Evolutionary conservation across 371 early-diverging fungal species (phyloP).

Genomic region (Rhizomucor pusillus): DNA sequence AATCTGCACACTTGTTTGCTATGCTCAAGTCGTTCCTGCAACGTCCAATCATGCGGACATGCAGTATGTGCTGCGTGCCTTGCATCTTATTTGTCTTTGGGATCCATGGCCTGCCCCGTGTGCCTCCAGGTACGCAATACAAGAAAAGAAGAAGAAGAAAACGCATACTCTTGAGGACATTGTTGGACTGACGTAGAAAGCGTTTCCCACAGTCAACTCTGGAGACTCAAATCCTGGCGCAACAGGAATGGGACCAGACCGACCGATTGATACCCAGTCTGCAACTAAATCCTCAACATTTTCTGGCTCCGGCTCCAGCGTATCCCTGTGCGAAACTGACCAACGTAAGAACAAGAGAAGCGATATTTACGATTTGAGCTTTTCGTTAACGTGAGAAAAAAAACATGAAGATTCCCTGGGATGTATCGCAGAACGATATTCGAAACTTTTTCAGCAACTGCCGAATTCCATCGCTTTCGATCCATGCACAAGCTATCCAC

Average conservation of each 20-base stretch:
- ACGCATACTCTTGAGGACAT: no score
- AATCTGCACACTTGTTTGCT: background rate
- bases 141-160: no score
- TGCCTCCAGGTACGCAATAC: constrained; percentile 17
- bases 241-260: constrained; percentile 1
- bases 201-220: background rate
- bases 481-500: constrained; percentile 51
- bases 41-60: constrained; percentile 15
- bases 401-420: constrained; percentile 54
- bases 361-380: background rate
- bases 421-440: constrained; percentile 53
- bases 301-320: constrained; percentile 11
- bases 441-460: constrained; percentile 43
- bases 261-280: background rate
- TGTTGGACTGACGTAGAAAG: background rate
- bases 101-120: constrained; percentile 14
- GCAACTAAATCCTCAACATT: constrained; percentile 12
- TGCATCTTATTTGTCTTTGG: constrained; percentile 2
- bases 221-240: background rate
- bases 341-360: constrained; percentile 26
- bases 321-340: constrained; percentile 42
- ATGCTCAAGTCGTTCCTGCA: constrained; percentile 6
- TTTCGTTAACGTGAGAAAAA: background rate
- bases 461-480: constrained; percentile 32
- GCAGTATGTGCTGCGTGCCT: constrained; percentile 19